A percentile compares a stretch with the other conserved stretches of the same genome.
These are phyloP conservation scores for Globisporangium spiculum DNA, from an alignment of 352 stramenopile species.

Conservation along the genomic window DNA sequence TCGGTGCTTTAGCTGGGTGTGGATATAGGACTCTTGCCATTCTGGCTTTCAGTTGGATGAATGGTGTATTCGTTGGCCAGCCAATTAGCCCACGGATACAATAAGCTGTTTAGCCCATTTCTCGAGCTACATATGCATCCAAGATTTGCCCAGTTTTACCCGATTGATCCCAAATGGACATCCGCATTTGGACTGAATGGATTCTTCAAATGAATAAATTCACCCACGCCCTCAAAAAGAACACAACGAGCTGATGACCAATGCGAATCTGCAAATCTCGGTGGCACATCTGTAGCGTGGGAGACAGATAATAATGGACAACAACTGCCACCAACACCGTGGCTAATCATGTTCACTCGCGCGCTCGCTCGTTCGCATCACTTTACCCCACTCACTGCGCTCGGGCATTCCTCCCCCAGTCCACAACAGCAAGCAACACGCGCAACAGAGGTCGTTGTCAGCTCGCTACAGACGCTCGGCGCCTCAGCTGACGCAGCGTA, in stretches of 20 bases:
- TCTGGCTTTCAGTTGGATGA: not conserved
- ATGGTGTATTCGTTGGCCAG: not conserved
- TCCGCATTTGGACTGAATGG: not conserved
- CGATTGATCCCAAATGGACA: not conserved
- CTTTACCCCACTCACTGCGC: not conserved
- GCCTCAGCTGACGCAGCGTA: not conserved
- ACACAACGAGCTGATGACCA: not conserved
- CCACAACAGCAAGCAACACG: not conserved
- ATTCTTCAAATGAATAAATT: constrained; percentile 6
- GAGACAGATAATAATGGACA: not conserved
- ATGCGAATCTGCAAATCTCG: constrained; percentile 8
- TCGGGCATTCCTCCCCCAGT: too few species aligned
- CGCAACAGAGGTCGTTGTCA: not conserved
- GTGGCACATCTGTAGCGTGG: not conserved
- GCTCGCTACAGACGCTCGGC: not conserved
- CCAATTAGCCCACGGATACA: not conserved
- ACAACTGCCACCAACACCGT: not conserved
- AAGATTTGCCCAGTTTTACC: not conserved
- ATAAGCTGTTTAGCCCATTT: not conserved
- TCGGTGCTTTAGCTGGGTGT: not conserved
- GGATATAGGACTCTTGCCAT: not conserved
- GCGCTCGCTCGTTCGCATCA: not conserved
- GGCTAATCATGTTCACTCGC: not conserved
- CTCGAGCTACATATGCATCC: not conserved
- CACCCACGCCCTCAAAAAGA: not conserved